Conservation (phyloP, 768 basidiomycete genomes). For the Suillus hirtellus region DNA sequence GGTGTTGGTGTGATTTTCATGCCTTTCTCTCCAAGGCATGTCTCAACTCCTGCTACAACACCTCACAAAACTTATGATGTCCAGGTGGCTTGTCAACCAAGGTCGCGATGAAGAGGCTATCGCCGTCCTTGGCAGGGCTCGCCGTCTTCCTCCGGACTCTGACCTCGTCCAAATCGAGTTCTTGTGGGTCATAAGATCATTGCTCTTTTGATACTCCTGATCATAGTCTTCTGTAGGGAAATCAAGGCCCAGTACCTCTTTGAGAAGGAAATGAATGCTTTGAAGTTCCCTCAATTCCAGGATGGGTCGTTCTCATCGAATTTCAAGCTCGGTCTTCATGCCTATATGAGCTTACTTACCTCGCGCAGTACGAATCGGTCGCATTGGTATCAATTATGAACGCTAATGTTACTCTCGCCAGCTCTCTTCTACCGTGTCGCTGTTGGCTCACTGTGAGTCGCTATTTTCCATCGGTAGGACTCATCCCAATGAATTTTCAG, state of each 20-base stretch:
- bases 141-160: constrained; percentile 52
- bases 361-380: constrained; percentile 36
- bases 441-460: constrained; percentile 54
- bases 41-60: not conserved
- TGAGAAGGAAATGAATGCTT: constrained; percentile 61
- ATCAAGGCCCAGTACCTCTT: constrained; percentile 75
- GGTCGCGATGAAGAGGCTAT: constrained; percentile 77
- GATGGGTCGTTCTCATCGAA: constrained; percentile 57
- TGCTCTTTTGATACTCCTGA: not conserved
- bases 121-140: constrained; percentile 58
- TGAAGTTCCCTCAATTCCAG: constrained; percentile 63
- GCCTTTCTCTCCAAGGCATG: constrained; percentile 75
- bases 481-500: constrained; percentile 25
- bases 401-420: constrained; percentile 29
- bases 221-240: constrained; percentile 41
- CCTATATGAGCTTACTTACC: constrained; percentile 62
- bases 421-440: constrained; percentile 60
- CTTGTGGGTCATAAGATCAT: constrained; percentile 47
- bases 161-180: constrained; percentile 75
- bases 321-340: constrained; percentile 60
- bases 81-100: constrained; percentile 74
- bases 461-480: not conserved
- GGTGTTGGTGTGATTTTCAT: constrained; percentile 72
- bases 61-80: constrained; percentile 5
- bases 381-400: not conserved